Conservation (phyloP, 2,329 filamentous ascomycete species). For the Akanthomyces uredinophilus region DNA sequence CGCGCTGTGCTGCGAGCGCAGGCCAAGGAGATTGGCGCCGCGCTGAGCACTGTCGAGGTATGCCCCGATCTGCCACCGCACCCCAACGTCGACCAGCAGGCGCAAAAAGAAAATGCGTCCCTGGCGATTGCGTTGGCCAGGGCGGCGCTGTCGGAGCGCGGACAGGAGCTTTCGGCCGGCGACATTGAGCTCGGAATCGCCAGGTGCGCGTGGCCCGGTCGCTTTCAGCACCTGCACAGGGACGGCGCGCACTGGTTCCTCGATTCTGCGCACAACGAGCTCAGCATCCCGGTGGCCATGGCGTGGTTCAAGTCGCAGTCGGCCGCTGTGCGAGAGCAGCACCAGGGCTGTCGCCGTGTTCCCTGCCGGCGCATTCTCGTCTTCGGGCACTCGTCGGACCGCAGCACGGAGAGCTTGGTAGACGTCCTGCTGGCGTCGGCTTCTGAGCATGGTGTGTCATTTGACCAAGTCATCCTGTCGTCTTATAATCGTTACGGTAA, state of each 20-base stretch:
- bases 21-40: constrained; percentile 30
- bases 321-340: not conserved
- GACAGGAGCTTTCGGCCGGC: not conserved
- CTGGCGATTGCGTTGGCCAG: constrained; percentile 16
- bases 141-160: not conserved
- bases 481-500: constrained; percentile 3
- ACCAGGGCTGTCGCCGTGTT: not conserved
- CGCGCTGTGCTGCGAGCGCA: constrained; percentile 29
- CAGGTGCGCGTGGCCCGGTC: constrained; percentile 1
- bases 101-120: not conserved
- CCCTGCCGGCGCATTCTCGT: not conserved
- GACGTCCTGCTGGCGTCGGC: not conserved
- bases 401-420: not conserved
- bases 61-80: not conserved
- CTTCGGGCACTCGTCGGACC: constrained; percentile 4
- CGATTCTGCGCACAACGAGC: constrained; percentile 9
- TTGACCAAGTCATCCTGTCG: not conserved
- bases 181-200: not conserved
- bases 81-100: not conserved
- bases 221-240: constrained; percentile 7
- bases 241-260: constrained; percentile 6
- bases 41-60: constrained; percentile 23
- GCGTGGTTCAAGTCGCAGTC: not conserved
- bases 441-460: not conserved
- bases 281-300: constrained; percentile 2